Conservation (phyloP, 2,329 filamentous ascomycete species). For the Nemania abortiva region DNA sequence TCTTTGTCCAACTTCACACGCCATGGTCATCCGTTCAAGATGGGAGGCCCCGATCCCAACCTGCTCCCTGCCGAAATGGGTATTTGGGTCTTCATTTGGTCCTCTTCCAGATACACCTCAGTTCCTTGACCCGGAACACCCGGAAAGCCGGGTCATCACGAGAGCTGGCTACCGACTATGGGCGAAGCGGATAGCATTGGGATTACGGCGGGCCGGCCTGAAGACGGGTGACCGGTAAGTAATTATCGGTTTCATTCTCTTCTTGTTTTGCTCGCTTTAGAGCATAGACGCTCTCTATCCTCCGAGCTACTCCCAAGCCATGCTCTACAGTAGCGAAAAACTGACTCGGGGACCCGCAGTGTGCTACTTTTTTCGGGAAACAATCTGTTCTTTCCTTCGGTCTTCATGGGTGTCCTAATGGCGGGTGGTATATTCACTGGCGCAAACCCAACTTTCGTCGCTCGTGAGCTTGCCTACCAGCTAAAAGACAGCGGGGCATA, state of each 20-base stretch:
- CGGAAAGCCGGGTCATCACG: slow-evolving; percentile 76
- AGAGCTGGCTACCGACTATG: slow-evolving; percentile 74
- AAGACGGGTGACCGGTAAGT: slow-evolving; percentile 70
- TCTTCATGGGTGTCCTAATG: slow-evolving; percentile 80
- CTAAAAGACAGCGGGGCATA: slow-evolving; percentile 76
- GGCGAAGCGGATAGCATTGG: slow-evolving; percentile 78
- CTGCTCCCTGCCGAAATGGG: slow-evolving; percentile 67
- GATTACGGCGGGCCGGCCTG: slow-evolving; percentile 73
- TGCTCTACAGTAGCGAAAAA: neutral
- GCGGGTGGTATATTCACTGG: slow-evolving; percentile 83
- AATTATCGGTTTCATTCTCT: neutral
- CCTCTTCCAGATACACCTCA: slow-evolving; percentile 59
- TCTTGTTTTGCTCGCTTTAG: neutral
- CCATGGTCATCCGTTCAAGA: slow-evolving; percentile 64
- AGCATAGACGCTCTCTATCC: neutral
- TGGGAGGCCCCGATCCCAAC: slow-evolving; percentile 59
- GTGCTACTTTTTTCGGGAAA: slow-evolving; percentile 81
- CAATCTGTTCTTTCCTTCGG: slow-evolving; percentile 76
- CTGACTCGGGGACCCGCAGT: neutral
- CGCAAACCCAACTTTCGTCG: slow-evolving; percentile 77
- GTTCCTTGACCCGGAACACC: slow-evolving; percentile 74
- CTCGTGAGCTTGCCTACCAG: slow-evolving; percentile 80
- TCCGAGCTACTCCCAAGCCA: neutral
- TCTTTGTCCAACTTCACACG: slow-evolving; percentile 1
- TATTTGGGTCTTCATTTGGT: slow-evolving; percentile 63